Evolutionary conservation across 1,284 basidiomycete genomes (phyloP).

Genomic region (Leccinum griseonigrum): DNA sequence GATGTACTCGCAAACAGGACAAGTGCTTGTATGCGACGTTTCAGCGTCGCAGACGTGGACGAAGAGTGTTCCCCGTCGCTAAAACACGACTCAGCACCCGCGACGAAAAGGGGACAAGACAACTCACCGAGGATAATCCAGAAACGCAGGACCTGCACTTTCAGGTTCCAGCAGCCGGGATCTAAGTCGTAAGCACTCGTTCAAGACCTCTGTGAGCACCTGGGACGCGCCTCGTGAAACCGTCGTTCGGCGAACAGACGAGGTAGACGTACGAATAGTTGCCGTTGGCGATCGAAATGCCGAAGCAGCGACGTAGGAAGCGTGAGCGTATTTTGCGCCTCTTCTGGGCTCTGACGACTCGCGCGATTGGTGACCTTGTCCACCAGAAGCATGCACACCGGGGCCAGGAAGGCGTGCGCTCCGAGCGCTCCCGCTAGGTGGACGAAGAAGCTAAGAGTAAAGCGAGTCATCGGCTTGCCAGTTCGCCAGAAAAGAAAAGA

Average conservation of each 20-base stretch:
- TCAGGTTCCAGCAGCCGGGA: constrained; percentile 43
- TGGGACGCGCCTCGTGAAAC: constrained; percentile 32
- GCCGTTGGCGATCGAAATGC: constrained; percentile 50
- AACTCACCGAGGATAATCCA: constrained; percentile 52
- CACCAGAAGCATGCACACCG: constrained; percentile 83
- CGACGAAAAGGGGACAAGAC: neutral
- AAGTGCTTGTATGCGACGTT: constrained; percentile 64
- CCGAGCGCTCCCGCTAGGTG: constrained; percentile 90
- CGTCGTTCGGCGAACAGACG: constrained; percentile 5
- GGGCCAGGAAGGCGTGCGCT: constrained; percentile 77
- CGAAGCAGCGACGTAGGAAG: constrained; percentile 69
- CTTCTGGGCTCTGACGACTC: constrained; percentile 62
- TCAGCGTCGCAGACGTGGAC: constrained; percentile 43
- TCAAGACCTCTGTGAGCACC: constrained; percentile 65
- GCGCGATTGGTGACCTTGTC: constrained; percentile 76
- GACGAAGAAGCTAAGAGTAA: constrained; percentile 72
- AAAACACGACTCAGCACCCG: constrained; percentile 1
- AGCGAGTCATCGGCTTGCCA: constrained; percentile 11
- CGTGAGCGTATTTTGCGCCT: constrained; percentile 57
- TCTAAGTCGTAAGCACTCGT: constrained; percentile 65
- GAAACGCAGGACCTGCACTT: constrained; percentile 45
- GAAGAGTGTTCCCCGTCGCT: constrained; percentile 56
- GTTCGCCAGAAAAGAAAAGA: neutral
- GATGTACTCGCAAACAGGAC: constrained; percentile 49
- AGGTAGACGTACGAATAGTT: constrained; percentile 47